A percentile compares a stretch with the other conserved stretches of the same genome.
Conservation (phyloP, 768 basidiomycete genomes). For the Rhodocollybia butyracea region DNA sequence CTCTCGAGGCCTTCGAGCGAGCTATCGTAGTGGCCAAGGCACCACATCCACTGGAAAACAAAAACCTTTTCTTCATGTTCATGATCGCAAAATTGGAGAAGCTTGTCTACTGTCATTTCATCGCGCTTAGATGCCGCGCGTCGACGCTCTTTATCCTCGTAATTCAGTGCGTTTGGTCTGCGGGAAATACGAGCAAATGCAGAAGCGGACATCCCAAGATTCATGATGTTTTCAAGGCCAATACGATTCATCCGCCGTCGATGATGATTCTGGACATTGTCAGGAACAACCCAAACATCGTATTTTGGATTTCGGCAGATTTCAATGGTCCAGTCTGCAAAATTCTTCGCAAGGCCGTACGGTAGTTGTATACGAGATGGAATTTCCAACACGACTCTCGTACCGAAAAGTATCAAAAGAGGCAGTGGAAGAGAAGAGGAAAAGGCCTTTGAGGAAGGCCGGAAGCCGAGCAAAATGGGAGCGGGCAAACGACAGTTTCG, state of each 20-base stretch:
- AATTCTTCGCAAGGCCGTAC: background rate
- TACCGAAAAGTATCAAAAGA: background rate
- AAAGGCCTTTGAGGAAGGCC: background rate
- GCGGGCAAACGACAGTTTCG: background rate
- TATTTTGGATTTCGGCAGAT: background rate
- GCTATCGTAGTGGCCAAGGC: background rate
- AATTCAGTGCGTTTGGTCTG: background rate
- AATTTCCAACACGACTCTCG: constrained; percentile 6
- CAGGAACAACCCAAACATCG: background rate
- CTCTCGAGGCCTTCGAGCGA: background rate
- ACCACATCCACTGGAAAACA: constrained; percentile 6
- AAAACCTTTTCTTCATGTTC: background rate
- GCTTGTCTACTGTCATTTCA: background rate
- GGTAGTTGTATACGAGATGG: background rate
- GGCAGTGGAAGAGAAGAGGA: background rate
- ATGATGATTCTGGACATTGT: constrained; percentile 4
- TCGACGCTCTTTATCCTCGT: background rate
- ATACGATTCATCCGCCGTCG: background rate
- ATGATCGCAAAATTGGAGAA: background rate
- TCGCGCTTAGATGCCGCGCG: background rate
- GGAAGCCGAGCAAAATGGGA: background rate
- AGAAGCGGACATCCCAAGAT: constrained; percentile 1
- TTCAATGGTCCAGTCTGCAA: background rate
- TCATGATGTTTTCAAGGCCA: constrained; percentile 8
- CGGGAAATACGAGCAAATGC: background rate